Base-by-base conservation (phyloP, 176 grass and related monocot species). In the Triticum aestivum region DNA sequence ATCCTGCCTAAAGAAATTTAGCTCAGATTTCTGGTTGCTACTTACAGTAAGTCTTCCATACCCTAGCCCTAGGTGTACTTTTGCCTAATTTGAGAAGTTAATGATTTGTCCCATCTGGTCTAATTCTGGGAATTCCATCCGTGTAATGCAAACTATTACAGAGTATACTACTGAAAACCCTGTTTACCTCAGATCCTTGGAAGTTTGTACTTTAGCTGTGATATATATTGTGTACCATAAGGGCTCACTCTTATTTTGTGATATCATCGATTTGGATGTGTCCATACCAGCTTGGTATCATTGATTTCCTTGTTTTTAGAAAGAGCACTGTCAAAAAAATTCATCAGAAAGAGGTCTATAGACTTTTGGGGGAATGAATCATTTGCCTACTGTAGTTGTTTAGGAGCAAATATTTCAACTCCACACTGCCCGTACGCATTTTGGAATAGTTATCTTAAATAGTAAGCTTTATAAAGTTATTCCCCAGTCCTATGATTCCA, bases 11-110 rank as follows among this genome's bases (percentile, higher is more conserved):
- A 90, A 88, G 38, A 26, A 82, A 68, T 92, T 88, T 65, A 81
- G 44, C 69, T 92, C 93, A 39, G 86, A 90, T 69, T 95, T 95
- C 38, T 82, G 88, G 32, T 78, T 95, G 80, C 90, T 95, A 66
- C 90, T 95, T 15, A 92, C 93, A 8, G 93, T 95, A 92, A 83
- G 90, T 88, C 7, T 37, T 81, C 3, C 47, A 26, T 68, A 61
- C 54, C 32, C 35, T 75, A 59, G 4, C 54, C 32, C 35, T 75
- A 59, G 4, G 35, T 45, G 44, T 41, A 58, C 5, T 37, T 35
- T 12, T 52, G 5, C 61, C 38, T 6, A 78, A 30, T 77, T 64
- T 62, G 32, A 32, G 15, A 72, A 37, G 15, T 49, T 17, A 51
- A n/a, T 73, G 29, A 9, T 38, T 29, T 73, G n/a, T 84, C 9